Conservation (phyloP, 495 filamentous ascomycete species). For the Neurospora cerealis region DNA sequence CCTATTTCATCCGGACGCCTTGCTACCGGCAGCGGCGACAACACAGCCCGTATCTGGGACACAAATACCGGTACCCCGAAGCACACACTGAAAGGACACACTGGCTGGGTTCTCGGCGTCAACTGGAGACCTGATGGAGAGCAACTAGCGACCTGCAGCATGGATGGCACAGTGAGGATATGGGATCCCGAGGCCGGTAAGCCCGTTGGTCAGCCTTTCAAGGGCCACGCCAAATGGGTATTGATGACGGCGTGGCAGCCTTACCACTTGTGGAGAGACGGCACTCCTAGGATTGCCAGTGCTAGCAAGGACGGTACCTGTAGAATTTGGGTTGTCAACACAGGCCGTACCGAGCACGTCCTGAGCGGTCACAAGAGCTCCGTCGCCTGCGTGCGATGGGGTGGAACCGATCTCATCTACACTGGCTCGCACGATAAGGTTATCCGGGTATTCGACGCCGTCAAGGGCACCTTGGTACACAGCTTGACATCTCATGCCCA, state of each 20-base stretch:
- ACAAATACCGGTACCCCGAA: conserved; percentile 88
- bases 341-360: conserved; percentile 66
- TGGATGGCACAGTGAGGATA: conserved; percentile 83
- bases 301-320: conserved; percentile 87
- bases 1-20: conserved; percentile 70
- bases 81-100: conserved; percentile 85
- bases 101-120: conserved; percentile 84
- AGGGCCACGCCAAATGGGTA: conserved; percentile 88
- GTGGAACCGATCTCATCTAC: conserved; percentile 69
- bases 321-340: conserved; percentile 76
- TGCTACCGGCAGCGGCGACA: conserved; percentile 84
- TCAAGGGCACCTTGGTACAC: conserved; percentile 67
- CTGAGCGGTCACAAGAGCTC: conserved; percentile 81
- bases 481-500: conserved; percentile 77
- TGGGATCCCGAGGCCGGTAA: conserved; percentile 85
- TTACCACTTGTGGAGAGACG: conserved; percentile 71
- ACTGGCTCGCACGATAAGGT: conserved; percentile 73
- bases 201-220: conserved; percentile 63
- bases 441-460: conserved; percentile 82
- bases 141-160: conserved; percentile 80
- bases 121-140: conserved; percentile 76
- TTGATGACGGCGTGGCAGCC: conserved; percentile 87
- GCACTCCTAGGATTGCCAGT: conserved; percentile 71
- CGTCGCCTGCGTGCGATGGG: conserved; percentile 90
- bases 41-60: conserved; percentile 90